These are phyloP conservation scores for Phytophthora sojae DNA, from an alignment of 352 stramenopile species.

Conservation along the genomic window DNA sequence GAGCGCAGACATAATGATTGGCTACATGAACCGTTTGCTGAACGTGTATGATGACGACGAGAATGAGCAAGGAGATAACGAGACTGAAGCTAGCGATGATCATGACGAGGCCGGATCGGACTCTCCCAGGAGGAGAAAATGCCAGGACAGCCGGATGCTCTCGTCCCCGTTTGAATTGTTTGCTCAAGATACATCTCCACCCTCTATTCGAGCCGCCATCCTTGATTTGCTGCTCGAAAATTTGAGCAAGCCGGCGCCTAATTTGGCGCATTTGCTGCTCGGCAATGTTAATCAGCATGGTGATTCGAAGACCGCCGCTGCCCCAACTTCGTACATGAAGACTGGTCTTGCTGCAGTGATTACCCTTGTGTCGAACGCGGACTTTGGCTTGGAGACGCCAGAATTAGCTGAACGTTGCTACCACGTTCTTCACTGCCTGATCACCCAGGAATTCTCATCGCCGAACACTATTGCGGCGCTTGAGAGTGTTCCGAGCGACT, in stretches of 20 bases:
- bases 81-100: conserved; percentile 20
- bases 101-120: conserved; percentile 35
- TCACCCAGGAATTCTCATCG: conserved; percentile 79
- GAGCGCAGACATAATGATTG: conserved; percentile 73
- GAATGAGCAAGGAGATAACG: conserved; percentile 33
- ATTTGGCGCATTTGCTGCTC: conserved; percentile 78
- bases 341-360: conserved; percentile 73
- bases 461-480: conserved; percentile 56
- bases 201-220: conserved; percentile 72
- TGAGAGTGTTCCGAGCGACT: conserved; percentile 69
- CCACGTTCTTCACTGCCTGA: conserved; percentile 67
- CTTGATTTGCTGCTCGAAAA: conserved; percentile 85
- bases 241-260: conserved; percentile 75
- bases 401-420: conserved; percentile 72
- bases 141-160: conserved; percentile 53
- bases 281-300: conserved; percentile 56
- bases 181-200: conserved; percentile 41
- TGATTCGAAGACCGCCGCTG: conserved; percentile 34
- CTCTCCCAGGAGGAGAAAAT: conserved; percentile 37
- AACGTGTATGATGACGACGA: conserved; percentile 73
- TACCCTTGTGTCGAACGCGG: conserved; percentile 73
- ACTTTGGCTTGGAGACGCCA: conserved; percentile 73
- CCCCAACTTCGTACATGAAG: conserved; percentile 47
- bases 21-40: conserved; percentile 83
- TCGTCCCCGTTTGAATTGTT: conserved; percentile 59